Conservation (phyloP, 441 rosid species). For the Populus hybrid region DNA sequence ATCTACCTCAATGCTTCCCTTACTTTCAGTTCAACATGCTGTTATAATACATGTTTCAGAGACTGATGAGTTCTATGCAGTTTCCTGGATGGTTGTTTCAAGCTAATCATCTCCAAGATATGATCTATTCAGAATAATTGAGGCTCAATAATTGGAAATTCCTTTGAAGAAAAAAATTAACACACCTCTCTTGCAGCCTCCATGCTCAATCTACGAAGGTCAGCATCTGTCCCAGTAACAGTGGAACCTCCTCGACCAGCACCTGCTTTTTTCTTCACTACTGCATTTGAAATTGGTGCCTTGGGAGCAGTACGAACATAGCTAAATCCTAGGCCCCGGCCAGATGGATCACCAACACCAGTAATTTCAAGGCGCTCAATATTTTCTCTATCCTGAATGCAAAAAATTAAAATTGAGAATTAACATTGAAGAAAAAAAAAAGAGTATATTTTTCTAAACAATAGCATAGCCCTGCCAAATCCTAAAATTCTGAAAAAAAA, state of each 20-base stretch:
- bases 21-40: neutral
- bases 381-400: constrained; percentile 81
- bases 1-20: neutral
- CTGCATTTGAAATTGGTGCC: constrained; percentile 80
- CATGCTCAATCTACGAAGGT: constrained; percentile 98
- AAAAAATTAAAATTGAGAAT: neutral
- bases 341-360: constrained; percentile 99
- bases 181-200: constrained; percentile 99
- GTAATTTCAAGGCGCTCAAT: constrained; percentile 98
- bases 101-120: neutral
- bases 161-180: neutral
- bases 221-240: constrained; percentile 99
- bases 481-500: neutral
- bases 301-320: constrained; percentile 89
- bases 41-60: neutral
- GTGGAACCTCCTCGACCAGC: constrained; percentile 84
- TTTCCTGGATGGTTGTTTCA: neutral
- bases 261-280: constrained; percentile 79
- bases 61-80: neutral
- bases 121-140: too few relatives aligned
- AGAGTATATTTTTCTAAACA: neutral
- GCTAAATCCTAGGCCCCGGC: constrained; percentile 98
- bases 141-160: neutral
- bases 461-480: neutral
- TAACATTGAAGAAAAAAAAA: neutral